Evolutionary conservation across 2,329 filamentous ascomycete species (phyloP), one percentile per base, ranked within the genome.

Genomic region (Nemania bipapillata): DNA sequence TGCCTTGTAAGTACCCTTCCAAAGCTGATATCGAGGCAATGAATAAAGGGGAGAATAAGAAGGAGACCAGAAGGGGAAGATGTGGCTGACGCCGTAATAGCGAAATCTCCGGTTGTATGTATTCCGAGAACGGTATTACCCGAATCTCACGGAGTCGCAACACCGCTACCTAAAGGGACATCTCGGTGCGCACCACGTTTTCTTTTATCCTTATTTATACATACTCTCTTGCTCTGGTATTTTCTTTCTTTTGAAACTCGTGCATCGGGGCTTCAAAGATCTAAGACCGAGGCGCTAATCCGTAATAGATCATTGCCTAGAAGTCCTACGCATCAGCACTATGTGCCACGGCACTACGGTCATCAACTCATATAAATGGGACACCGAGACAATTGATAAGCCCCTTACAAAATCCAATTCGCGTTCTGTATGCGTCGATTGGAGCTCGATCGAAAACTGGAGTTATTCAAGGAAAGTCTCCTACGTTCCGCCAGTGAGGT

Each of bases 401-500:
- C 64, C 66, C 9, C 37, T 64, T 2, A 60, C 57, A 1, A 52
- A 60, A 17, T 68, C 70, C 28, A 68, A 68, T 26, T 55, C 70
- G 5, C 57, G 47, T 35, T 64, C 62, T 0, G 61, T 66, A 2
- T 72, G 67, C 22, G 67, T 61, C 2, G 57, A 66, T 20, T 72
- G 67, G 70, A 58, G 28, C 37, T 68, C 67, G 7, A 68, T 72
- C 17, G 70, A 69, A 58, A 49, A 63, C n/a, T 63, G 68, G 72
- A 58, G 58, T 24, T 47, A 49, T 17, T 40, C 65, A 12, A 56
- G 65, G 20, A 63, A 57, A 42, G 45, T 67, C 9, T 53, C 52
- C 28, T 56, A 49, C 45, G 49, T 35, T 28, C 65, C 65, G 7
- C 50, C 47, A 11, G 45, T 62, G 17, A 32, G 32, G 24, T 62